Base-by-base conservation (phyloP, 2,329 filamentous ascomycete species). In the Trichophyton equinum region DNA sequence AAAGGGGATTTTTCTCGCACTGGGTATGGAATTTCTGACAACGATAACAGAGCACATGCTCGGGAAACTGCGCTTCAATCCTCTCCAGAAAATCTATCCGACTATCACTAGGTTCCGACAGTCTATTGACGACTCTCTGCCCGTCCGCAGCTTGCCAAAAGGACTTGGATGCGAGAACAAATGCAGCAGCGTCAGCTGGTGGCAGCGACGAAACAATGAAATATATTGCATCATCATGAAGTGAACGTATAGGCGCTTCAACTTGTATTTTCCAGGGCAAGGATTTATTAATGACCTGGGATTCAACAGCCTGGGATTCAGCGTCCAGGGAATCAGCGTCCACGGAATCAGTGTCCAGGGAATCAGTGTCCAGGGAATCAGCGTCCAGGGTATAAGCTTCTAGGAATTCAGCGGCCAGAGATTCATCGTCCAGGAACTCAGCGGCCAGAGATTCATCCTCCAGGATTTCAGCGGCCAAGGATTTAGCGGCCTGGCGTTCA, bases 251-350 rank as follows among this genome's bases (percentile, higher is more conserved):
- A 15, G 49, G 44, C 9, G 44, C 18, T 18, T 18, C 18, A 18
- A 18, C 18, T 22, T 2, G 44, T 3, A 2, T 4, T 11, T 47
- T 18, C 40, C 15, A 7, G n/a, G 40, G 15, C 15, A 44, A n/a
- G n/a, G 15, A 18, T 44, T 44, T 44, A 7, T 44, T 15, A 15
- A 44, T 44, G n/a, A 15, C 15, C 40, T 76, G 25, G 11, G 33
- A 33, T 33, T 33, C 8, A 9, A 6, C 30, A 9, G 30, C 30
- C 30, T 9, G 30, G 22, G 22, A 30, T 30, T 30, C 27, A 30
- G 27, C 6, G 6, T 7, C 6, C 27, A 7, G 27, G 6, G 27
- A 30, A 1, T 30, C 27, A 30, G 27, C 27, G 6, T 7, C 6
- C 27, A 1, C 6, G 27, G 27, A 30, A 1, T 30, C 27, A 7